A percentile compares a stretch with the other conserved stretches of the same genome.
phyloP scores from a whole-genome alignment of 139 green algal genomes.

The Chlorella sp. region DNA sequence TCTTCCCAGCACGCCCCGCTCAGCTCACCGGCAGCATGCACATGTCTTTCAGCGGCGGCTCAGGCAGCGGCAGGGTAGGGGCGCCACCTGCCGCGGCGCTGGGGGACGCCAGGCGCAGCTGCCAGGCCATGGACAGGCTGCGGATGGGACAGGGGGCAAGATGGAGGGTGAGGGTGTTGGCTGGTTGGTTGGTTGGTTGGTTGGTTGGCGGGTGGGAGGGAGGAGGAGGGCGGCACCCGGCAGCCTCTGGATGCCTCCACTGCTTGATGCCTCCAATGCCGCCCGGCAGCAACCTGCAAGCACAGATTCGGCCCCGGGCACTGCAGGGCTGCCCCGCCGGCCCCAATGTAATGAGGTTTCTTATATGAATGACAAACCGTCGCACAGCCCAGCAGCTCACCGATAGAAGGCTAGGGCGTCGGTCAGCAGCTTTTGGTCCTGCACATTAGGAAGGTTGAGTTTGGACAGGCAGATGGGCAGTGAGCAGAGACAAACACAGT shows the following conservation, averaged over 20 bases:
- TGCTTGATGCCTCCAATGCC: no score
- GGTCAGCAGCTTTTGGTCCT: constrained; percentile 57
- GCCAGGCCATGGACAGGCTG: constrained; percentile 79
- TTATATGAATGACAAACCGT: no score
- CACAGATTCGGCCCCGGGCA: not conserved
- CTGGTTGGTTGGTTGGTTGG: no score
- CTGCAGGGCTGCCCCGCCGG: no score
- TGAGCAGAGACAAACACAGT: not conserved
- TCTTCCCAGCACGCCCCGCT: no score
- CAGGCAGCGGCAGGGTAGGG: constrained; percentile 71
- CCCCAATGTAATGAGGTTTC: no score
- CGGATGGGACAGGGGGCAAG: constrained; percentile 30
- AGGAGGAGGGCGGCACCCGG: no score
- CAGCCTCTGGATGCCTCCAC: no score
- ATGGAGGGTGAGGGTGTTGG: not conserved
- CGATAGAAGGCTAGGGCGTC: constrained; percentile 72
- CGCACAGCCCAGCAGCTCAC: constrained; percentile 1
- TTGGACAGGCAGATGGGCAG: not conserved
- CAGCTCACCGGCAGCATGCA: constrained; percentile 60
- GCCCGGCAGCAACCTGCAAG: not conserved
- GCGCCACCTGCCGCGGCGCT: constrained; percentile 16
- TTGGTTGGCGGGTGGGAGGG: no score
- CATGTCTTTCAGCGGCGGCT: constrained; percentile 63
- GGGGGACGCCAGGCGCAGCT: constrained; percentile 70
- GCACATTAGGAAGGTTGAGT: not conserved